Conservation (phyloP, 495 filamentous ascomycete genomes). For the Neurospora sp. region DNA sequence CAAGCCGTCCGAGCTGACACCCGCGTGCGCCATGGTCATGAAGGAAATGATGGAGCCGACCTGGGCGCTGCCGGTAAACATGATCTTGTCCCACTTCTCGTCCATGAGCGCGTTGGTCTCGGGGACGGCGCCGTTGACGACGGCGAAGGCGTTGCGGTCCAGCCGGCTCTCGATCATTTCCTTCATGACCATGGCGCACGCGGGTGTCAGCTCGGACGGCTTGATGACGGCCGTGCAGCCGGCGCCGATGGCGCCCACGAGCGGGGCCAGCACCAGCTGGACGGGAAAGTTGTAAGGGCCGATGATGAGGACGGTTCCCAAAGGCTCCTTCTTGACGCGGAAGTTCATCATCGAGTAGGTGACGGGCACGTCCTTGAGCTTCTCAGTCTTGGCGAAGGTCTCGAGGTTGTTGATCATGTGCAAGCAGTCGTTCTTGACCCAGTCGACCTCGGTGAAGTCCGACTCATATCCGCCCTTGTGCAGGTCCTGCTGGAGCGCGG, state of each 20-base stretch:
- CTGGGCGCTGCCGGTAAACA: constrained; percentile 72
- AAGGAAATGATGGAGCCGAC: constrained; percentile 89
- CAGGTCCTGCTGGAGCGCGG: constrained; percentile 66
- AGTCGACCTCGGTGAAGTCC: constrained; percentile 57
- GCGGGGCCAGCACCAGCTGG: constrained; percentile 64
- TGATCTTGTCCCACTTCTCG: constrained; percentile 94
- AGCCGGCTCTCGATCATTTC: constrained; percentile 62
- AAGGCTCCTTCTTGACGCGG: constrained; percentile 76
- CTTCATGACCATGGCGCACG: constrained; percentile 67
- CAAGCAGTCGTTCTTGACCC: constrained; percentile 68
- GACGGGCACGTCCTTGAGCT: constrained; percentile 54
- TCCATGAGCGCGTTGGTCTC: constrained; percentile 76
- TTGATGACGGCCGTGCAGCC: constrained; percentile 87
- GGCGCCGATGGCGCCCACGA: constrained; percentile 83
- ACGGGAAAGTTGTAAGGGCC: constrained; percentile 91
- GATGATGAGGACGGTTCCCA: constrained; percentile 77
- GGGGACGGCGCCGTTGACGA: constrained; percentile 70
- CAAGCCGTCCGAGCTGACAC: no score
- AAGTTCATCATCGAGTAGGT: constrained; percentile 58
- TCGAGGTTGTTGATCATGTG: constrained; percentile 64
- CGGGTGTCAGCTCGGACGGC: constrained; percentile 72
- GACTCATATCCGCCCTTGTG: constrained; percentile 63
- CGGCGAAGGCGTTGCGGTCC: constrained; percentile 64
- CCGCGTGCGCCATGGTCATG: no score
- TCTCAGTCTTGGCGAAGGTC: constrained; percentile 75